phyloP scores from a whole-genome alignment of 1,284 basidiomycete genomes.

The Heimioporus retisporus region DNA sequence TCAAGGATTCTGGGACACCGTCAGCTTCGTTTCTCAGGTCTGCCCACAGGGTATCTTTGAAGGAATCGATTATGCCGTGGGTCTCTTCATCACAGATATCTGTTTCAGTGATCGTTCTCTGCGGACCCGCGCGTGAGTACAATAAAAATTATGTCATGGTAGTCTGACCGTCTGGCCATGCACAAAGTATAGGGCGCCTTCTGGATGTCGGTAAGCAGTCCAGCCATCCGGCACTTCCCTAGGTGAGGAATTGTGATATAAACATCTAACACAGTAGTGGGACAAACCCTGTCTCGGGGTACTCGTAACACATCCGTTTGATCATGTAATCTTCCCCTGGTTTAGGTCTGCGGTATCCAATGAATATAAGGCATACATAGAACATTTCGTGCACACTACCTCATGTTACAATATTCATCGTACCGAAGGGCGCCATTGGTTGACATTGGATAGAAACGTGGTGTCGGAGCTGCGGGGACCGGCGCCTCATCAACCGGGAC shows the following conservation, averaged over 20 bases:
- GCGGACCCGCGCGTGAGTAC: constrained; percentile 5
- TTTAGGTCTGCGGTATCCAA: constrained; percentile 14
- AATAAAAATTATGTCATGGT: not conserved
- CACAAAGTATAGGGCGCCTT: constrained; percentile 42
- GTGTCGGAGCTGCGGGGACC: not conserved
- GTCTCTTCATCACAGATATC: constrained; percentile 31
- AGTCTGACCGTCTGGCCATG: constrained; percentile 33
- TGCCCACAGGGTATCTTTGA: constrained; percentile 19
- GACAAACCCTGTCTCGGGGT: constrained; percentile 32
- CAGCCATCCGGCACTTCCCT: constrained; percentile 37
- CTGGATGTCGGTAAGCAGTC: constrained; percentile 36
- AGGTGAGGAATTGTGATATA: not conserved
- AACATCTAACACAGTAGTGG: not conserved
- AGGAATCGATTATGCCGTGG: constrained; percentile 34
- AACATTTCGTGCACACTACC: constrained; percentile 19
- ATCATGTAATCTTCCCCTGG: constrained; percentile 18
- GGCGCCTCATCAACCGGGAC: constrained; percentile 16
- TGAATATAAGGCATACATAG: constrained; percentile 10
- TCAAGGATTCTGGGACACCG: constrained; percentile 11
- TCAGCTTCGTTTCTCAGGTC: constrained; percentile 21
- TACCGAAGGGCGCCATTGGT: constrained; percentile 28
- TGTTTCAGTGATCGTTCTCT: constrained; percentile 46
- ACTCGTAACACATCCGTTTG: constrained; percentile 28
- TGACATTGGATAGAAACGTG: constrained; percentile 30
- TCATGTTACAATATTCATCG: constrained; percentile 7